phyloP scores from a whole-genome alignment of 306 rosid genomes.

The Ceratonia siliqua region DNA sequence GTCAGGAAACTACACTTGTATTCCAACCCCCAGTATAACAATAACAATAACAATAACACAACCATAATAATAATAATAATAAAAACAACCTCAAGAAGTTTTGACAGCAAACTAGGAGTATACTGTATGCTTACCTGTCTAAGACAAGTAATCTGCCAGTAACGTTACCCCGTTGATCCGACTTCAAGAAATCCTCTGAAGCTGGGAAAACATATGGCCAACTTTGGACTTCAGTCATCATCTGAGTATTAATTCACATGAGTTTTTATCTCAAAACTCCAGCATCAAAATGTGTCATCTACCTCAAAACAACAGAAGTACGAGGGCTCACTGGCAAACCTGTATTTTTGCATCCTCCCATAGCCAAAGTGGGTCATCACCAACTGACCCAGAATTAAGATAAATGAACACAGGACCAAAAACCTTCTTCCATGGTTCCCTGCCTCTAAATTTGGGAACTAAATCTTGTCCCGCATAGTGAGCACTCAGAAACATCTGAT shows the following conservation, averaged over 20 bases:
- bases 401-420: conserved; percentile 77
- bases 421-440: conserved; percentile 92
- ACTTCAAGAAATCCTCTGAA: conserved; percentile 61
- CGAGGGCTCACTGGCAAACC: conserved; percentile 46
- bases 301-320: conserved; percentile 37
- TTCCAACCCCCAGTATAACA: conserved; percentile 14
- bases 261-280: conserved; percentile 33
- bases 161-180: conserved; percentile 65
- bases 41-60: neutral
- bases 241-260: conserved; percentile 53
- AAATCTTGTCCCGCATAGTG: conserved; percentile 88
- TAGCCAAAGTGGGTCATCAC: conserved; percentile 49
- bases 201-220: conserved; percentile 90
- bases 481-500: conserved; percentile 80
- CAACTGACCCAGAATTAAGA: conserved; percentile 55
- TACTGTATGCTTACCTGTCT: conserved; percentile 59
- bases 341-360: conserved; percentile 89
- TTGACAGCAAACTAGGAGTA: conserved; percentile 6
- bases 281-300: conserved; percentile 28
- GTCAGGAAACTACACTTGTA: neutral
- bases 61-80: too few relatives aligned
- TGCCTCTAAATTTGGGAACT: conserved; percentile 50
- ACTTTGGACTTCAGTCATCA: conserved; percentile 64
- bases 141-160: conserved; percentile 63
- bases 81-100: conserved; percentile 8